Conservation (phyloP, 805 yeast genomes). For the Yamadazyma tumulicola region DNA sequence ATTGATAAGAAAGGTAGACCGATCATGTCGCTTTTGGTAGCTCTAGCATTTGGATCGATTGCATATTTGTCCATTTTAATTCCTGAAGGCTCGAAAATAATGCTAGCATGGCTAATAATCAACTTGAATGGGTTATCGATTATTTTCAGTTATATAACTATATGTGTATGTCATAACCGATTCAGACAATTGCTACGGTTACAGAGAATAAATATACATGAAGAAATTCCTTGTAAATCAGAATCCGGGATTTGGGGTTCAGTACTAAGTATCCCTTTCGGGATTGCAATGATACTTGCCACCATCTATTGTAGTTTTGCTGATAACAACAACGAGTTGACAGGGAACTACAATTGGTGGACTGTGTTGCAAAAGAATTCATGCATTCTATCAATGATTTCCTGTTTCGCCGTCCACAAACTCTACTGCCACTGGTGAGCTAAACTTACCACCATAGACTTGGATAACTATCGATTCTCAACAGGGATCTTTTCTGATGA, state of each 20-base stretch:
- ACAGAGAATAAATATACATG: slow-evolving; percentile 62
- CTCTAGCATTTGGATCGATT: slow-evolving; percentile 59
- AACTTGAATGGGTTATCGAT: slow-evolving; percentile 36
- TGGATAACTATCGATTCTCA: neutral
- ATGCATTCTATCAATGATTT: neutral
- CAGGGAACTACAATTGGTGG: no score
- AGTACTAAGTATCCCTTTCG: slow-evolving; percentile 50
- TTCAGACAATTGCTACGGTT: slow-evolving; percentile 61
- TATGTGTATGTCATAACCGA: slow-evolving; percentile 54
- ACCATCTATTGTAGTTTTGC: neutral
- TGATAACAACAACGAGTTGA: no score
- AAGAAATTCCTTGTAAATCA: slow-evolving; percentile 67
- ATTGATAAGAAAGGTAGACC: slow-evolving; percentile 63
- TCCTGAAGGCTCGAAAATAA: slow-evolving; percentile 37
- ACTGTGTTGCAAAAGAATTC: neutral
- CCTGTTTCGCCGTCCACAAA: slow-evolving; percentile 1
- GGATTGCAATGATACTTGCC: slow-evolving; percentile 11
- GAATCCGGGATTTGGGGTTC: slow-evolving; percentile 63
- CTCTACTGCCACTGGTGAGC: no score
- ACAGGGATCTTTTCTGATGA: neutral
- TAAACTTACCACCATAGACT: neutral
- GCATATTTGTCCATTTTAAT: slow-evolving; percentile 56
- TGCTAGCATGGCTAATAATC: slow-evolving; percentile 34
- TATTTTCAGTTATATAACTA: slow-evolving; percentile 37
- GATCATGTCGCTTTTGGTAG: slow-evolving; percentile 49